phyloP scores from a whole-genome alignment of 2,329 filamentous ascomycete species.

The Colletotrichum horii region DNA sequence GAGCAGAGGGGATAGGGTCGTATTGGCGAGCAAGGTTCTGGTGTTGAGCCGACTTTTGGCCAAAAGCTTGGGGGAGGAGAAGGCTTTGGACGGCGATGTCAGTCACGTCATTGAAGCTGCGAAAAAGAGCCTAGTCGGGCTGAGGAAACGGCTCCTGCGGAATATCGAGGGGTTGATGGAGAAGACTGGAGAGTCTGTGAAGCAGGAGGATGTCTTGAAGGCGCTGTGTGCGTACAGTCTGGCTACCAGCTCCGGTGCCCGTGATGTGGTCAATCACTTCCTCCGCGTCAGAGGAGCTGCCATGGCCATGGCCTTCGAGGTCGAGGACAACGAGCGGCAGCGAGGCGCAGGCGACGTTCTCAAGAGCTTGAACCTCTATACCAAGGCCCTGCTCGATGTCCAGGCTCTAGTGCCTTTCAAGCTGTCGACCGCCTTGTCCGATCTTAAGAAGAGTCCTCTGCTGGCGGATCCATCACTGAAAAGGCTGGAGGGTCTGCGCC shows the following conservation, averaged over 20 bases:
- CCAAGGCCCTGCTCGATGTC: conserved; percentile 78
- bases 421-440: conserved; percentile 71
- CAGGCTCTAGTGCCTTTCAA: conserved; percentile 76
- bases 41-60: conserved; percentile 78
- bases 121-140: conserved; percentile 65
- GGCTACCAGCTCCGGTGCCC: conserved; percentile 78
- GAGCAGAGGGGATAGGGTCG: conserved; percentile 53
- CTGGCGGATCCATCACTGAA: conserved; percentile 74
- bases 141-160: conserved; percentile 68
- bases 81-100: conserved; percentile 33
- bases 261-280: conserved; percentile 81
- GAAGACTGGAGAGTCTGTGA: conserved; percentile 58
- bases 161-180: conserved; percentile 74
- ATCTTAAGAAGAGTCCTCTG: conserved; percentile 73
- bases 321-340: conserved; percentile 45
- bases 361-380: conserved; percentile 73
- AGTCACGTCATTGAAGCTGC: conserved; percentile 59
- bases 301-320: conserved; percentile 67
- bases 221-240: conserved; percentile 84
- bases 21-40: conserved; percentile 72
- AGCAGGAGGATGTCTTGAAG: conserved; percentile 66
- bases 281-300: conserved; percentile 74
- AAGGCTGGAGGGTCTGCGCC: conserved; percentile 70
- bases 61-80: conserved; percentile 69
- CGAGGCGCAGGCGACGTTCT: conserved; percentile 57